These are phyloP conservation scores for Helenozyma rhizophorensis DNA, from an alignment of 805 yeast genomes.

Conservation along the genomic window DNA sequence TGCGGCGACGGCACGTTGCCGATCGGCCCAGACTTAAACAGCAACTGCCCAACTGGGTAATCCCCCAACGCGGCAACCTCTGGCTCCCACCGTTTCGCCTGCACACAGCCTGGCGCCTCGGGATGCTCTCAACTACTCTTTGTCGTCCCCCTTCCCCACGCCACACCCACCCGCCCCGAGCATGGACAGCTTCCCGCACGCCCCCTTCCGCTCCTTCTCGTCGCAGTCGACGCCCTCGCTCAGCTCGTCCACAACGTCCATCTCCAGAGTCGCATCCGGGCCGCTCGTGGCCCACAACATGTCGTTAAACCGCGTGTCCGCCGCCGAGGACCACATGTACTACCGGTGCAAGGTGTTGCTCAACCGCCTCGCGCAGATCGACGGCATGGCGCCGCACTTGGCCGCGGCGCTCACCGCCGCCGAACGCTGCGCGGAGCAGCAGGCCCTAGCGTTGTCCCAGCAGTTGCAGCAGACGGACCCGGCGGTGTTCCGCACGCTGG, in stretches of 20 bases:
- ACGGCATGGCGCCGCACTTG: conserved; percentile 66
- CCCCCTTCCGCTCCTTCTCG: conserved; percentile 37
- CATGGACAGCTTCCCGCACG: conserved; percentile 19
- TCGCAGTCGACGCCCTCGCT: conserved; percentile 26
- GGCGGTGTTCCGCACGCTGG: conserved; percentile 29
- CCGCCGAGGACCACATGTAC: conserved; percentile 63
- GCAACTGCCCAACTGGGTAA: too few species aligned
- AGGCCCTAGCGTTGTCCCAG: conserved; percentile 51
- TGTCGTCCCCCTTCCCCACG: too few species aligned
- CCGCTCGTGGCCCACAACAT: conserved; percentile 41
- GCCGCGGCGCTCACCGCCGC: conserved; percentile 61
- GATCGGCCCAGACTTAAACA: too few species aligned
- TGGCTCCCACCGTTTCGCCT: too few species aligned
- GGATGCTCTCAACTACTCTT: too few species aligned
- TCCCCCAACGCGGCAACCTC: too few species aligned
- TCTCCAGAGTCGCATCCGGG: conserved; percentile 40
- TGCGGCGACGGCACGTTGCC: too few species aligned
- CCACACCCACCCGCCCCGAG: too few species aligned
- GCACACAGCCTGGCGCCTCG: too few species aligned
- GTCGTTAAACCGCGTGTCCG: conserved; percentile 61
- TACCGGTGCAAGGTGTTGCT: conserved; percentile 59
- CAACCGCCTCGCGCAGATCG: conserved; percentile 51
- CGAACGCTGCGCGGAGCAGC: conserved; percentile 68
- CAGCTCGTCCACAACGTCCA: conserved; percentile 28
- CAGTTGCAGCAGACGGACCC: conserved; percentile 27